Percentiles rank a stretch among this genome's conserved stretches.
Conservation (phyloP, 2,329 filamentous ascomycete species). For the Aspergillus pseudoviridinutans region DNA sequence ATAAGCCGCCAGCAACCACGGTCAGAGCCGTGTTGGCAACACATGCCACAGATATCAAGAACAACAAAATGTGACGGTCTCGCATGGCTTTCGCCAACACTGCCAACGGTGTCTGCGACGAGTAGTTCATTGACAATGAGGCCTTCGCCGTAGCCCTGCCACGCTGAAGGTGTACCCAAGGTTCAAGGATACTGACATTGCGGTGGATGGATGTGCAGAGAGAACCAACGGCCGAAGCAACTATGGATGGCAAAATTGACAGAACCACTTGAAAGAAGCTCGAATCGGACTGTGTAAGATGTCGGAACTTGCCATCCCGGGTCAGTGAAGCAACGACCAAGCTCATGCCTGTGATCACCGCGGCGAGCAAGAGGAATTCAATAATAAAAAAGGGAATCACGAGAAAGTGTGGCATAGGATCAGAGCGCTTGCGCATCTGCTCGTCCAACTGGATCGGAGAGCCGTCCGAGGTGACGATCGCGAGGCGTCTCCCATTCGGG, state of each 20-base stretch:
- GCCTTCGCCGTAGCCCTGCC: conserved; percentile 23
- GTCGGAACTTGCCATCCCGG: conserved; percentile 26
- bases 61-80: conserved; percentile 24
- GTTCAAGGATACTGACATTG: conserved; percentile 31
- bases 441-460: conserved; percentile 23
- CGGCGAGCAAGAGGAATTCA: conserved; percentile 30
- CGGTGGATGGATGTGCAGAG: conserved; percentile 33
- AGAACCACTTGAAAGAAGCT: conserved; percentile 29
- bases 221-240: conserved; percentile 30
- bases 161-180: conserved; percentile 33
- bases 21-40: conserved; percentile 28
- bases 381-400: conserved; percentile 32
- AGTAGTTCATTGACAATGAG: conserved; percentile 31
- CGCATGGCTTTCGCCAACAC: conserved; percentile 27
- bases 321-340: conserved; percentile 26
- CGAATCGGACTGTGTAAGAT: conserved; percentile 29
- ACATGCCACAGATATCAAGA: conserved; percentile 28
- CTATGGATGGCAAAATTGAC: conserved; percentile 29
- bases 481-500: conserved; percentile 23
- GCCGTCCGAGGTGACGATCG: conserved; percentile 27
- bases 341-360: conserved; percentile 28
- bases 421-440: conserved; percentile 20
- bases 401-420: conserved; percentile 32
- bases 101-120: conserved; percentile 29
- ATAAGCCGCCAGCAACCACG: conserved; percentile 31